phyloP scores from a whole-genome alignment of 2,329 filamentous ascomycete species.

The Helicocarpus griseus region DNA sequence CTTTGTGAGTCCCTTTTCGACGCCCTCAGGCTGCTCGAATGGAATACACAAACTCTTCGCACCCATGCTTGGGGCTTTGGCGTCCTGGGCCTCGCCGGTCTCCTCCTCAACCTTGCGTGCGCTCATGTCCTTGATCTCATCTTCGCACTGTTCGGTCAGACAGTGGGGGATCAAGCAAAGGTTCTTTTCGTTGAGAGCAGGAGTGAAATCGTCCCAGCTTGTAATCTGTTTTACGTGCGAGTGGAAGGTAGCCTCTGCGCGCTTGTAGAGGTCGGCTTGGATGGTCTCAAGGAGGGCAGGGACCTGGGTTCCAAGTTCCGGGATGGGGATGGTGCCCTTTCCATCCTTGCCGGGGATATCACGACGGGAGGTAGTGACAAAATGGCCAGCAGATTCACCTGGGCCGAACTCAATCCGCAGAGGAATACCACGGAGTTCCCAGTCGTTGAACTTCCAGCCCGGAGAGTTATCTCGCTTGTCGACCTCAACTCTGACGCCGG shows the following conservation, averaged over 20 bases:
- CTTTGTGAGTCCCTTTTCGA: conserved; percentile 73
- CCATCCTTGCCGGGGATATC: conserved; percentile 58
- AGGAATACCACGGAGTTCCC: conserved; percentile 93
- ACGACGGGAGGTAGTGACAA: conserved; percentile 76
- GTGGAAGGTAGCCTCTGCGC: conserved; percentile 69
- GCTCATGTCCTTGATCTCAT: conserved; percentile 87
- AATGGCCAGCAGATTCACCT: conserved; percentile 78
- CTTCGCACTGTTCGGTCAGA: conserved; percentile 73
- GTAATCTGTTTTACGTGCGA: conserved; percentile 72
- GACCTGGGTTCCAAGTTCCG: conserved; percentile 62
- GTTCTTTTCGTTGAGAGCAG: conserved; percentile 83
- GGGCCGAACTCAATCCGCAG: conserved; percentile 92
- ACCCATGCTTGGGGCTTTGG: conserved; percentile 63
- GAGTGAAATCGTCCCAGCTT: conserved; percentile 85
- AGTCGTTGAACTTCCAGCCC: conserved; percentile 98
- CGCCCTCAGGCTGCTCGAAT: conserved; percentile 75
- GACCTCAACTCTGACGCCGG: conserved; percentile 65
- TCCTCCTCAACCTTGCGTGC: conserved; percentile 56
- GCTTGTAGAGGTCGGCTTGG: conserved; percentile 68
- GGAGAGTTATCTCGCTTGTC: conserved; percentile 88
- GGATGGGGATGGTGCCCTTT: conserved; percentile 70
- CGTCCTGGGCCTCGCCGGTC: conserved; percentile 62
- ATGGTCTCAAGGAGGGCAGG: conserved; percentile 80
- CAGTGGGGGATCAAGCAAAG: conserved; percentile 89
- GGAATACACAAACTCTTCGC: conserved; percentile 70